Percentiles rank a stretch among this genome's conserved stretches.
Conservation (phyloP, 805 yeast species). For the Kurtzmaniella cleridarum region DNA sequence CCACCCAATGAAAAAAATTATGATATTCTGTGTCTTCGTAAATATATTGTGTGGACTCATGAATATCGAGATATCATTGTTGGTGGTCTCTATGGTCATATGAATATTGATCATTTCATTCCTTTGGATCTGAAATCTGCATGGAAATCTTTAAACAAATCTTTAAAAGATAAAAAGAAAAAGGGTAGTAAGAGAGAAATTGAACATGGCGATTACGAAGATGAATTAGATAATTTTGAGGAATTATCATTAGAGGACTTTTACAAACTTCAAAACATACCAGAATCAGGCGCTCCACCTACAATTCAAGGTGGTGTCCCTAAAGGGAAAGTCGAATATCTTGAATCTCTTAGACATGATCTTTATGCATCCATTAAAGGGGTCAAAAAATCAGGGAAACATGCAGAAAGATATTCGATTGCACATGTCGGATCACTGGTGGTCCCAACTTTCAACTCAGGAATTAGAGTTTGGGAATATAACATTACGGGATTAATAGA, state of each 20-base stretch:
- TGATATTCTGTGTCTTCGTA: constrained; percentile 67
- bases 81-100: constrained; percentile 83
- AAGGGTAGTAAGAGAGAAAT: constrained; percentile 2
- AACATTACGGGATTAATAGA: constrained; percentile 54
- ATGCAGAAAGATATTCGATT: constrained; percentile 59
- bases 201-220: background rate
- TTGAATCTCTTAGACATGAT: constrained; percentile 50
- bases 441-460: constrained; percentile 82
- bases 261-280: constrained; percentile 10
- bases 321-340: constrained; percentile 56
- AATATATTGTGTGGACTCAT: constrained; percentile 74
- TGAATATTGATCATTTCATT: constrained; percentile 83
- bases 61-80: constrained; percentile 80
- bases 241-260: constrained; percentile 10
- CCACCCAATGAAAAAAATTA: constrained; percentile 80
- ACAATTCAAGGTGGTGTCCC: constrained; percentile 61
- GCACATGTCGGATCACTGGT: constrained; percentile 69
- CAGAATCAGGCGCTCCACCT: constrained; percentile 21
- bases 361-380: constrained; percentile 48
- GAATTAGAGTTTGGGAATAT: constrained; percentile 82
- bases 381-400: constrained; percentile 34
- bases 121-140: constrained; percentile 71
- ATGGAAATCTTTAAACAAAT: constrained; percentile 42
- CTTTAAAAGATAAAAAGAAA: constrained; percentile 5
- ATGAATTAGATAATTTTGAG: background rate